Percentiles rank a stretch among this genome's conserved stretches.
Conservation (phyloP, 441 rosid species). For the Geranium incanum region DNA sequence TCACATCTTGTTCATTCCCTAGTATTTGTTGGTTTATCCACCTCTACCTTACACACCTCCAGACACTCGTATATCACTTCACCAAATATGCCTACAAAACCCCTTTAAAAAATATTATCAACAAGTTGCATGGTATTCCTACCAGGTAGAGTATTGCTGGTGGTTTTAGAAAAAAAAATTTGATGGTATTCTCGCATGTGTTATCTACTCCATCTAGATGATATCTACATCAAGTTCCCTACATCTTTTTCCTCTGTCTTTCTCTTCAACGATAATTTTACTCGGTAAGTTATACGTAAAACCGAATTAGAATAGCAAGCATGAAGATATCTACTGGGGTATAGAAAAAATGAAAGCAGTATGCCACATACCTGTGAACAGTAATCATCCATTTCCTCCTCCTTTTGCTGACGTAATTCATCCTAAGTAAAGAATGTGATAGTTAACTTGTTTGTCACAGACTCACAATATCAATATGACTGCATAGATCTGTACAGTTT, state of each 20-base stretch:
- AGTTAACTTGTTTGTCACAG: background rate
- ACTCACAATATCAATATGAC: background rate
- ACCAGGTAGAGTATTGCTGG: background rate
- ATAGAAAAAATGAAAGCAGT: slow-evolving; percentile 8
- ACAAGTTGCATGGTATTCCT: background rate
- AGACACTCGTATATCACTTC: slow-evolving; percentile 8
- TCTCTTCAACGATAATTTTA: background rate
- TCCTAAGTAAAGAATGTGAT: slow-evolving; percentile 37
- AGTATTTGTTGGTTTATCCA: background rate
- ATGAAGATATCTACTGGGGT: background rate
- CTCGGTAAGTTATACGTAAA: background rate
- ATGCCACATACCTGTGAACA: slow-evolving; percentile 72
- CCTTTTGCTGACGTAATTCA: slow-evolving; percentile 79
- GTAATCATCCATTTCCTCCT: slow-evolving; percentile 95
- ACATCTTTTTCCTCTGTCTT: background rate
- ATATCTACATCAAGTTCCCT: slow-evolving; percentile 7
- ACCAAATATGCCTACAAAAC: slow-evolving; percentile 1
- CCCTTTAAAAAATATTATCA: background rate
- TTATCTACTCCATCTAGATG: background rate
- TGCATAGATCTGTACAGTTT: background rate
- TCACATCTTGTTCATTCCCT: background rate
- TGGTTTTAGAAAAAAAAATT: background rate
- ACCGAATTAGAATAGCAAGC: background rate
- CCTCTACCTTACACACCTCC: background rate
- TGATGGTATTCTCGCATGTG: background rate